Percentiles rank a stretch among this genome's conserved stretches.
phyloP scores from a whole-genome alignment of 2,329 filamentous ascomycete genomes.

The Alternaria novae-zelandiae region DNA sequence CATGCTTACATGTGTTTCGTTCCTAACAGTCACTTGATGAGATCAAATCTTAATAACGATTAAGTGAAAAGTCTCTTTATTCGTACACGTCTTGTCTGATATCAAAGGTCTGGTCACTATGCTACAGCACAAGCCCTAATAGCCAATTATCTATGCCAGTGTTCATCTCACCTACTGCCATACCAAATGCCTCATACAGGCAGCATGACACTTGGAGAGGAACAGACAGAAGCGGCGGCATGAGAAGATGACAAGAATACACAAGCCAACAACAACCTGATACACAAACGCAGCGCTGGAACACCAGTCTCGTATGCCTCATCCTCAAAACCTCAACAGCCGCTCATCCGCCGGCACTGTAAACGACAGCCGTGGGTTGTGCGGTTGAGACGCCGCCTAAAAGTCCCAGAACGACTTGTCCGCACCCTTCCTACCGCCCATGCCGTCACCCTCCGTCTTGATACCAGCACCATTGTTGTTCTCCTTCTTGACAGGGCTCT shows the following conservation, averaged over 20 bases:
- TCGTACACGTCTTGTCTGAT: neutral
- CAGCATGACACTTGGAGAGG: neutral
- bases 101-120: neutral
- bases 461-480: constrained; percentile 33
- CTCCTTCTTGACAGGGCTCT: constrained; percentile 40
- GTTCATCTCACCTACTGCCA: neutral
- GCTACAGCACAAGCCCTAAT: neutral
- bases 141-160: neutral
- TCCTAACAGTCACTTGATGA: neutral
- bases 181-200: neutral
- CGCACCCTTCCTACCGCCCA: constrained; percentile 48
- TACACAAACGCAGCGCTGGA: neutral
- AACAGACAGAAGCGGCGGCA: neutral
- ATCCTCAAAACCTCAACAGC: neutral
- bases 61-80: neutral
- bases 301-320: rapidly evolving
- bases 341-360: neutral
- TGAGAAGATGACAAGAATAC: neutral
- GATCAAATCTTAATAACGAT: neutral
- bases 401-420: constrained; percentile 41
- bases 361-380: neutral
- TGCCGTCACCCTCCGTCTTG: constrained; percentile 49
- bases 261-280: neutral
- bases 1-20: rapidly evolving
- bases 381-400: constrained; percentile 11